Evolutionary conservation across 352 stramenopile species (phyloP).

Genomic region (Phytophthora capsici): DNA sequence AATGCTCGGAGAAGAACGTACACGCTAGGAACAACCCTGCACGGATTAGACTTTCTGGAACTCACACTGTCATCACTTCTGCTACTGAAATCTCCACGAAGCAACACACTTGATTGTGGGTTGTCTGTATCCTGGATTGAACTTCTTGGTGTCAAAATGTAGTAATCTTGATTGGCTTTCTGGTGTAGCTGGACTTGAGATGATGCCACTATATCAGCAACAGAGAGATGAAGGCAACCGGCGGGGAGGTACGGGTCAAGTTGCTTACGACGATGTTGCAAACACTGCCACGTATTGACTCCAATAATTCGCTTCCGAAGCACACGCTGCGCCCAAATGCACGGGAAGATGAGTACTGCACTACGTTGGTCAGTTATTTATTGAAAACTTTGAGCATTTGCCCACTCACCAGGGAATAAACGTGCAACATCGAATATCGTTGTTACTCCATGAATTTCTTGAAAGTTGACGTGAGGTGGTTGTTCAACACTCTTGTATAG

Average conservation of each 20-base stretch:
- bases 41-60: slow-evolving; percentile 25
- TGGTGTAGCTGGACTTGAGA: slow-evolving; percentile 26
- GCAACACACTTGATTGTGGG: slow-evolving; percentile 1
- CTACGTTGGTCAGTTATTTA: slow-evolving; percentile 3
- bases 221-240: slow-evolving; percentile 34
- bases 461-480: slow-evolving; percentile 22
- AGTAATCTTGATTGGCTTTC: slow-evolving; percentile 18
- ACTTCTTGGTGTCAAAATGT: slow-evolving; percentile 22
- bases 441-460: slow-evolving; percentile 33
- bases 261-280: slow-evolving; percentile 46
- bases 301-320: slow-evolving; percentile 57
- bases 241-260: slow-evolving; percentile 29
- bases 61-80: slow-evolving; percentile 19
- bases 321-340: slow-evolving; percentile 61
- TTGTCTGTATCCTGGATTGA: not conserved
- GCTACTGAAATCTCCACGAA: slow-evolving; percentile 4
- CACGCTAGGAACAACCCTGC: slow-evolving; percentile 48
- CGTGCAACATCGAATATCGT: slow-evolving; percentile 45
- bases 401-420: slow-evolving; percentile 61
- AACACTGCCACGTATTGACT: slow-evolving; percentile 48
- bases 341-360: slow-evolving; percentile 69
- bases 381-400: not conserved
- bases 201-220: slow-evolving; percentile 49
- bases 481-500: slow-evolving; percentile 26
- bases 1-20: slow-evolving; percentile 15